Percentiles rank a stretch among this genome's conserved stretches.
phyloP scores from a whole-genome alignment of 768 basidiomycete genomes.

The Suillus sp. region DNA sequence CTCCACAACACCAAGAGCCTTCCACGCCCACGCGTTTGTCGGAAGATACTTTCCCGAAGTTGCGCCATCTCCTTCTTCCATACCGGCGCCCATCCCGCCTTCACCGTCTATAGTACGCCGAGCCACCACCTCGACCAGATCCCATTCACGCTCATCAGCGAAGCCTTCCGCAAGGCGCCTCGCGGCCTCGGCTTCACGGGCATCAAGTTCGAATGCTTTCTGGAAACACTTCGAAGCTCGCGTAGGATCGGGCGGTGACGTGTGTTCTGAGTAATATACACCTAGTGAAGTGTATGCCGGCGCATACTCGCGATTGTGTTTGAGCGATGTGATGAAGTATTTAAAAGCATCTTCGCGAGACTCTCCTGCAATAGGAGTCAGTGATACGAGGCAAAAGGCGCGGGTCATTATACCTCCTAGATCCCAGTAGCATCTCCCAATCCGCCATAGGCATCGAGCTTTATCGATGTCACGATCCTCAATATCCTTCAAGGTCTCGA shows the following conservation, averaged over 20 bases:
- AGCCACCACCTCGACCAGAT: constrained; percentile 93
- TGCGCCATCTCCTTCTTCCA: constrained; percentile 43
- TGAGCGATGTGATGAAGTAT: constrained; percentile 78
- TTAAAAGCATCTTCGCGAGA: constrained; percentile 70
- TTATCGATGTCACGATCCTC: constrained; percentile 56
- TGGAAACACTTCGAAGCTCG: constrained; percentile 96
- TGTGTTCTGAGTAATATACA: constrained; percentile 76
- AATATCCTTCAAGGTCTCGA: constrained; percentile 44
- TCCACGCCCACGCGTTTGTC: constrained; percentile 97
- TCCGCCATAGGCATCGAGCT: constrained; percentile 82
- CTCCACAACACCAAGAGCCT: constrained; percentile 90
- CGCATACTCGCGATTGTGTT: constrained; percentile 73
- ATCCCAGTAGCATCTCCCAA: constrained; percentile 78
- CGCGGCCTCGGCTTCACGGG: constrained; percentile 85
- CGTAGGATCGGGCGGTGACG: constrained; percentile 73
- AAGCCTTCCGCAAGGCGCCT: constrained; percentile 83
- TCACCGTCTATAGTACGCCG: constrained; percentile 91
- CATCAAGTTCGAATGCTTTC: constrained; percentile 96
- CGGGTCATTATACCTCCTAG: constrained; percentile 51
- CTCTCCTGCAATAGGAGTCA: constrained; percentile 38
- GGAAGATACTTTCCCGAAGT: constrained; percentile 59
- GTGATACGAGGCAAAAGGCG: neutral
- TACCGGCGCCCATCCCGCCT: constrained; percentile 69
- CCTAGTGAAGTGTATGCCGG: constrained; percentile 95
- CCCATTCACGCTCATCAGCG: constrained; percentile 93